Evolutionary conservation across 1,284 basidiomycete genomes (phyloP).

Genomic region (Anthracocystis setariae): DNA sequence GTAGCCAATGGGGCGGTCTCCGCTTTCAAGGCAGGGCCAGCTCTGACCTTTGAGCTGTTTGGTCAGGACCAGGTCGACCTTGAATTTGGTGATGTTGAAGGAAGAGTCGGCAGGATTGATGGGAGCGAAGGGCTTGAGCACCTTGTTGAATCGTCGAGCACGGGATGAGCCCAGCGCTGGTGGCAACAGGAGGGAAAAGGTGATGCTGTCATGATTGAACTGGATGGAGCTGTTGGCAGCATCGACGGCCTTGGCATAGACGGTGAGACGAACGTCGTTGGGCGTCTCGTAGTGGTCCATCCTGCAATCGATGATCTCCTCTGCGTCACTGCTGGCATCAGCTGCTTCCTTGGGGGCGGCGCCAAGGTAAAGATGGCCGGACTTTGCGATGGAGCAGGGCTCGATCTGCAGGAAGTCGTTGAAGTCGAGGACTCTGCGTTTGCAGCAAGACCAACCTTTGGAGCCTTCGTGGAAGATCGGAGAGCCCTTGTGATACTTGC

Average conservation of each 20-base stretch:
- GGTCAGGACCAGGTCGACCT: constrained; percentile 63
- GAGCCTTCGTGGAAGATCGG: constrained; percentile 68
- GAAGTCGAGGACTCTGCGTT: constrained; percentile 64
- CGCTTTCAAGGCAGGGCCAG: constrained; percentile 63
- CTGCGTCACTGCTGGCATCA: constrained; percentile 18
- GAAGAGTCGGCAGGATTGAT: constrained; percentile 51
- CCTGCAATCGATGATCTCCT: constrained; percentile 53
- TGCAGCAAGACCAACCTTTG: constrained; percentile 66
- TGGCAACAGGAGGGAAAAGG: constrained; percentile 54
- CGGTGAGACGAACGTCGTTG: constrained; percentile 59
- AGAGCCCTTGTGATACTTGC: constrained; percentile 59
- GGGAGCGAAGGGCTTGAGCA: constrained; percentile 51
- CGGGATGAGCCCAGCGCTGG: constrained; percentile 42
- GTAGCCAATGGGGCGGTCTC: constrained; percentile 57
- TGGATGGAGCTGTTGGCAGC: constrained; percentile 51
- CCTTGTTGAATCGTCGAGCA: constrained; percentile 49
- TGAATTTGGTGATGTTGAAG: constrained; percentile 63
- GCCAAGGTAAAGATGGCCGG: constrained; percentile 61
- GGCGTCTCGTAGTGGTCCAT: constrained; percentile 68
- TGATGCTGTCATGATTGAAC: constrained; percentile 49
- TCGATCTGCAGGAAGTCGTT: constrained; percentile 65
- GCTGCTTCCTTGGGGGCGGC: constrained; percentile 29
- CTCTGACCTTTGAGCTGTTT: constrained; percentile 58
- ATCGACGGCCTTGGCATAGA: constrained; percentile 63
- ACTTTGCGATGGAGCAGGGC: constrained; percentile 56